These are phyloP conservation scores for Saccharum officinarum DNA, from an alignment of 176 grass and related monocot genomes.

Conservation along the genomic window DNA sequence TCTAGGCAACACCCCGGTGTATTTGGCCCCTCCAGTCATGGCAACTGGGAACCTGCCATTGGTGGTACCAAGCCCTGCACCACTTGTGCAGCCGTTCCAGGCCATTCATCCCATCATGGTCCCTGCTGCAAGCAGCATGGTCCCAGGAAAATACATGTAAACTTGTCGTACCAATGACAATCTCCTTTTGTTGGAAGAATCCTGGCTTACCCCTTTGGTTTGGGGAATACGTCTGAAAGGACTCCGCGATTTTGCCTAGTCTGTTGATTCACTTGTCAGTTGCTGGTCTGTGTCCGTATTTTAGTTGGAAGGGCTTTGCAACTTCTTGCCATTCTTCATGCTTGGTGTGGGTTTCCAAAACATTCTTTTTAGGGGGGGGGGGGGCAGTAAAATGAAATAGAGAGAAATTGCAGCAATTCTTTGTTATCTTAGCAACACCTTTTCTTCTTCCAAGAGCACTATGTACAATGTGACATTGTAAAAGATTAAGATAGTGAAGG, in stretches of 20 bases:
- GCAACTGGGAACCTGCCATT: slow-evolving; percentile 55
- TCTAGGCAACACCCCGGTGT: slow-evolving; percentile 39
- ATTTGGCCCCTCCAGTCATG: slow-evolving; percentile 44
- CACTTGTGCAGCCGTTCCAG: slow-evolving; percentile 54
- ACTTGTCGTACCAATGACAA: too few relatives aligned
- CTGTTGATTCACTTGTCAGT: slow-evolving; percentile 47
- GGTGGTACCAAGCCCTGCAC: slow-evolving; percentile 45
- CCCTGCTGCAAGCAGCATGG: slow-evolving; percentile 47
- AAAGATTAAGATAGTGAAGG: slow-evolving; percentile 42
- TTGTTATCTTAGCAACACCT: slow-evolving; percentile 34
- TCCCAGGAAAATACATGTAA: too few relatives aligned
- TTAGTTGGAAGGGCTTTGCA: slow-evolving; percentile 66
- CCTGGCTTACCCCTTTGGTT: too few relatives aligned
- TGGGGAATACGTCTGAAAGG: slow-evolving; percentile 45
- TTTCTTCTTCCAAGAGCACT: slow-evolving; percentile 33
- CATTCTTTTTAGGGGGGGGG: slow-evolving; percentile 26
- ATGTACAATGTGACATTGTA: slow-evolving; percentile 46
- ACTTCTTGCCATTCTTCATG: slow-evolving; percentile 35
- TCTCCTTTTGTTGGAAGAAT: too few relatives aligned
- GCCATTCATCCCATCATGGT: slow-evolving; percentile 52
- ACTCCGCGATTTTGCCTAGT: slow-evolving; percentile 50
- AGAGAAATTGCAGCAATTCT: slow-evolving; percentile 41
- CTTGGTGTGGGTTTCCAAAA: slow-evolving; percentile 27
- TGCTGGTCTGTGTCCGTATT: slow-evolving; percentile 66
- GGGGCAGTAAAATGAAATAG: slow-evolving; percentile 40